These are phyloP conservation scores for Agastache rugosa DNA, from an alignment of 257 asterid species.

Conservation along the genomic window DNA sequence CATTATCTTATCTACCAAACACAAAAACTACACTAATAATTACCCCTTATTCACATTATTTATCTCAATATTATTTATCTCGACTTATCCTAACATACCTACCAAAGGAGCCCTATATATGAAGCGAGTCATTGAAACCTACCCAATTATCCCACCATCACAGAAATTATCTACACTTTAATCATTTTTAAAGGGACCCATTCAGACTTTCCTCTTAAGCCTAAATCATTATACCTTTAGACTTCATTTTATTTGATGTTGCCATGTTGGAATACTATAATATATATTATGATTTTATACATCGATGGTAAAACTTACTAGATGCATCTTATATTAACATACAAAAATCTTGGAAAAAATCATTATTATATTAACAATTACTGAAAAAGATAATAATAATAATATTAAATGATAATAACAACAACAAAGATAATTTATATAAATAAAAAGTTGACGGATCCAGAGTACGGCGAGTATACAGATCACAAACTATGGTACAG, in stretches of 20 bases:
- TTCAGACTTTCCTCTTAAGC: constrained; percentile 65
- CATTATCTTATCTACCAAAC: too few relatives aligned
- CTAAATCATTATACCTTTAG: constrained; percentile 67
- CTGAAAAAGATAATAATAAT: background rate
- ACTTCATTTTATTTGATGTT: constrained; percentile 44
- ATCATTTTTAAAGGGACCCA: constrained; percentile 61
- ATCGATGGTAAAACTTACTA: background rate
- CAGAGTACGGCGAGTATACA: constrained; percentile 48
- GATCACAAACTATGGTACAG: too few relatives aligned
- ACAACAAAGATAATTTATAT: constrained; percentile 23
- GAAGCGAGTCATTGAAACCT: constrained; percentile 31
- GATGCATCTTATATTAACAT: background rate
- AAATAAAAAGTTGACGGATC: constrained; percentile 40
- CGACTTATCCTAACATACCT: too few relatives aligned
- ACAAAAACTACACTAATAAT: too few relatives aligned
- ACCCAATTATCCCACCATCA: constrained; percentile 49
- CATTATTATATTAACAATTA: background rate
- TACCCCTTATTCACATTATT: too few relatives aligned
- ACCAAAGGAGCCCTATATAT: background rate
- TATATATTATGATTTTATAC: background rate
- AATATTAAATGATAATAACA: background rate
- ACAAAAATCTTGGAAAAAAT: background rate
- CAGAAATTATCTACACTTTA: constrained; percentile 46
- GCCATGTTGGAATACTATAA: constrained; percentile 38
- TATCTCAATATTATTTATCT: too few relatives aligned